A percentile compares a stretch with the other conserved stretches of the same genome.
These are phyloP conservation scores for Aspergillus ellipticus DNA, from an alignment of 495 filamentous ascomycete genomes.

Conservation along the genomic window DNA sequence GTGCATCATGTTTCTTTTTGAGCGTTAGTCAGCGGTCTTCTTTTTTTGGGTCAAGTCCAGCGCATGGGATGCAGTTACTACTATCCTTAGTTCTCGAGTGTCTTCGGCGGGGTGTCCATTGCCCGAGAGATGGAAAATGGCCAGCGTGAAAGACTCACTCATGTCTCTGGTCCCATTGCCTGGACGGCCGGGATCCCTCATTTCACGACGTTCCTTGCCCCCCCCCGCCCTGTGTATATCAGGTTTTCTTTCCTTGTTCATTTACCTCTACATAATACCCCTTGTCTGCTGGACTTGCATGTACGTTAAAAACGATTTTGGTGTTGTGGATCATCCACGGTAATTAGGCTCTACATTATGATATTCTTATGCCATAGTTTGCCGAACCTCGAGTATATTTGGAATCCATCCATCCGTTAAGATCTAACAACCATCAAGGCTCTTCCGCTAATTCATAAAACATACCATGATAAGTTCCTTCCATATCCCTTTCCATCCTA, in stretches of 20 bases:
- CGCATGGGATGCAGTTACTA: not conserved
- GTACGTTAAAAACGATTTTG: conserved; percentile 27
- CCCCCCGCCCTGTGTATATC: conserved; percentile 26
- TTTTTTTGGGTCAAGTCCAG: not conserved
- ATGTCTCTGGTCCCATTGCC: not conserved
- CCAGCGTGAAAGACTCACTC: not conserved
- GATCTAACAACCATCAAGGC: too few species aligned
- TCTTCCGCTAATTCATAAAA: too few species aligned
- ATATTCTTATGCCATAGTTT: not conserved
- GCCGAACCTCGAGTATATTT: not conserved
- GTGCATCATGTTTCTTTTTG: not conserved
- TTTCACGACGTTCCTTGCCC: conserved; percentile 10
- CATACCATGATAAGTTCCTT: too few species aligned
- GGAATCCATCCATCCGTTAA: too few species aligned
- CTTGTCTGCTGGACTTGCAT: conserved; percentile 26
- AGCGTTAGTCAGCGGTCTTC: not conserved
- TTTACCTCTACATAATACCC: conserved; percentile 38
- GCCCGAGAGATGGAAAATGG: not conserved
- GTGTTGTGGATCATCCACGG: conserved; percentile 13
- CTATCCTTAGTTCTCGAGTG: not conserved
- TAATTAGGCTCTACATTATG: conserved; percentile 5
- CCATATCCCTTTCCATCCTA: too few species aligned
- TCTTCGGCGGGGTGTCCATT: not conserved
- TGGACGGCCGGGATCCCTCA: not conserved
- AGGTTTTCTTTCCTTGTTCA: conserved; percentile 20